phyloP scores from a whole-genome alignment of 2,329 filamentous ascomycete genomes.

The Arthrobotrys conoides region DNA sequence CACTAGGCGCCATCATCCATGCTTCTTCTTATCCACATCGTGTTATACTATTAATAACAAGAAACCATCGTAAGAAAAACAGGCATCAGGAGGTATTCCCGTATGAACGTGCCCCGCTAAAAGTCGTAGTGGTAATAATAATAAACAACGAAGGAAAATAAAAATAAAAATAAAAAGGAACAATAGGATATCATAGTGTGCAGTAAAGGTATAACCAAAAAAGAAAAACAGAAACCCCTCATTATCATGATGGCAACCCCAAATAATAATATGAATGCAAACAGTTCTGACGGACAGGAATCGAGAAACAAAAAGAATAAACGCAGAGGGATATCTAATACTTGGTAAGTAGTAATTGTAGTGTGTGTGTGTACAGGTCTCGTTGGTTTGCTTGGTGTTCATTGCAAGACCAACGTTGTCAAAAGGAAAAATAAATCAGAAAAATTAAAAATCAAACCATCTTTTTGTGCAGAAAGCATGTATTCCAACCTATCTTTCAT shows the following conservation, averaged over 20 bases:
- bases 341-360: neutral
- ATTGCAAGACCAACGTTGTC: slow-evolving; percentile 15
- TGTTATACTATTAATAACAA: slow-evolving; percentile 9
- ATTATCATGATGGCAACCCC: slow-evolving; percentile 29
- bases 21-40: slow-evolving; percentile 21
- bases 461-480: neutral
- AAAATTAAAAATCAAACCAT: neutral
- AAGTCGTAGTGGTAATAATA: slow-evolving; percentile 7
- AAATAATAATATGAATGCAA: slow-evolving; percentile 13
- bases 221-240: slow-evolving; percentile 17
- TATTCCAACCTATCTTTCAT: slow-evolving; percentile 7
- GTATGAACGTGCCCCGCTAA: slow-evolving; percentile 23
- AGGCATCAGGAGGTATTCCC: slow-evolving; percentile 16
- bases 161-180: slow-evolving; percentile 10
- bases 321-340: slow-evolving; percentile 21
- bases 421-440: slow-evolving; percentile 1
- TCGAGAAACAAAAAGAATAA: neutral
- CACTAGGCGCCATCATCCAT: slow-evolving; percentile 13
- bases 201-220: slow-evolving; percentile 21
- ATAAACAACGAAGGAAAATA: slow-evolving; percentile 7
- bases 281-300: slow-evolving; percentile 13
- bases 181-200: slow-evolving; percentile 21
- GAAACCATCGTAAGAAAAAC: slow-evolving; percentile 15
- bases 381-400: slow-evolving; percentile 19
- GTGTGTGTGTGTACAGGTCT: neutral